Conservation (phyloP, 2,329 filamentous ascomycete genomes). For the Cercospora sesami region DNA sequence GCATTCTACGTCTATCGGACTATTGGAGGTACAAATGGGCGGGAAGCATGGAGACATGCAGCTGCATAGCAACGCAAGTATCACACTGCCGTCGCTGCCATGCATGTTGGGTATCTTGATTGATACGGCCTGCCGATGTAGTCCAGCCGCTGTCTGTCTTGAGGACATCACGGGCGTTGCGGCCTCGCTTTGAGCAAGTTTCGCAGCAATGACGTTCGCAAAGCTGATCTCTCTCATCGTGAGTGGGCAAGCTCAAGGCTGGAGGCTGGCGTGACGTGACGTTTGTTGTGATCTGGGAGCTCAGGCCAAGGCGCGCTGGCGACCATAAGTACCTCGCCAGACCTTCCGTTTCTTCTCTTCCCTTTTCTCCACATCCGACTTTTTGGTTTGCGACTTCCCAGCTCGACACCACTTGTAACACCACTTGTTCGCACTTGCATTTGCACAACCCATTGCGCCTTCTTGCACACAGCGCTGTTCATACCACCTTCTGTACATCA, state of each 20-base stretch:
- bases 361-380: background rate
- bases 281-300: background rate
- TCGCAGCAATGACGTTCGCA: background rate
- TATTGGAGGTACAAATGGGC: background rate
- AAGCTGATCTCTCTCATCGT: background rate
- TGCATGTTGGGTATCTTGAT: background rate
- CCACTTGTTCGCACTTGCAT: background rate
- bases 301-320: background rate
- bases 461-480: conserved; percentile 2
- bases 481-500: background rate
- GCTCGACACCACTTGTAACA: background rate
- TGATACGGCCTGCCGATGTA: background rate
- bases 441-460: conserved; percentile 1
- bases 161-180: background rate
- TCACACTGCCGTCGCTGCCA: background rate
- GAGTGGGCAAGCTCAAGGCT: background rate
- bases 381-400: conserved; percentile 1
- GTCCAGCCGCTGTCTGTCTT: background rate
- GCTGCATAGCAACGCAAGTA: background rate
- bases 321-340: background rate
- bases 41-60: background rate
- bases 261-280: background rate
- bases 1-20: background rate
- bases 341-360: background rate
- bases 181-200: background rate